Evolutionary conservation across 2,329 filamentous ascomycete species (phyloP).

Genomic region (Rhexocercosporidium sp.): DNA sequence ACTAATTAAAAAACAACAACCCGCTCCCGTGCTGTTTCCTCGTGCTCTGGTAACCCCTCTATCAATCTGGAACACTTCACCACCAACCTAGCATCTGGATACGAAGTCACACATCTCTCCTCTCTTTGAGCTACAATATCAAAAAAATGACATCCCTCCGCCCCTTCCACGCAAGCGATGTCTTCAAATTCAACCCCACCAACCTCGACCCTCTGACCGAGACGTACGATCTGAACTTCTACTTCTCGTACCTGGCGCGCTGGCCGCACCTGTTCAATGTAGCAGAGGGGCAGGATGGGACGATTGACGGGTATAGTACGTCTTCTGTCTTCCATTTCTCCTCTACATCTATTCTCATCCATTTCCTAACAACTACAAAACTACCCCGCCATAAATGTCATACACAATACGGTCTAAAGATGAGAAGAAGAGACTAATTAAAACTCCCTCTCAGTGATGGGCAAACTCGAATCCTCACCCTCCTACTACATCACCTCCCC

Average conservation of each 20-base stretch:
- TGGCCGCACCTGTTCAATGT: slow-evolving; percentile 96
- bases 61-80: neutral
- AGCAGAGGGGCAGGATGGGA: slow-evolving; percentile 83
- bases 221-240: slow-evolving; percentile 95
- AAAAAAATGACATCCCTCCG: slow-evolving; percentile 79
- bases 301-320: slow-evolving; percentile 93
- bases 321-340: slow-evolving; percentile 23
- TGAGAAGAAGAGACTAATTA: neutral
- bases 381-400: neutral
- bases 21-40: slow-evolving; percentile 2
- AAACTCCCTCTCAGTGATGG: slow-evolving; percentile 73
- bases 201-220: slow-evolving; percentile 98
- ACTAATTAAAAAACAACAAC: neutral
- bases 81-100: neutral
- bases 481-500: slow-evolving; percentile 74
- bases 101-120: neutral
- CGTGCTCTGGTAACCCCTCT: neutral
- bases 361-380: slow-evolving; percentile 7
- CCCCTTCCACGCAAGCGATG: slow-evolving; percentile 81
- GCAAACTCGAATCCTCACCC: slow-evolving; percentile 90
- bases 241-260: slow-evolving; percentile 92
- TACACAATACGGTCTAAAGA: too few relatives aligned
- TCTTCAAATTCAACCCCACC: slow-evolving; percentile 89
- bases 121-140: neutral
- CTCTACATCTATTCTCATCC: neutral